These are phyloP conservation scores for Acacia acuminata DNA, from an alignment of 306 rosid species.

Conservation along the genomic window DNA sequence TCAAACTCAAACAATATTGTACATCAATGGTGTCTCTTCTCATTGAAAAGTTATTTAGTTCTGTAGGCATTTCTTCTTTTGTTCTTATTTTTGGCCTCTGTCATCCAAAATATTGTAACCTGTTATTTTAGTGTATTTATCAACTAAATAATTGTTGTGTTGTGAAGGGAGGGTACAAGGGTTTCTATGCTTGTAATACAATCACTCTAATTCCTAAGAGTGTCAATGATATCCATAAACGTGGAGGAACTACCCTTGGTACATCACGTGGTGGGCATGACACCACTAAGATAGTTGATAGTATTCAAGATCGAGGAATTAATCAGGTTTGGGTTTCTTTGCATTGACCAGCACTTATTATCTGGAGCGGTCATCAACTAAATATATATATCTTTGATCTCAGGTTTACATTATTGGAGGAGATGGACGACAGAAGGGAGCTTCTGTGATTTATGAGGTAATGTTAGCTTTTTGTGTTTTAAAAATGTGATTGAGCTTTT, in stretches of 20 bases:
- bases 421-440: constrained; percentile 96
- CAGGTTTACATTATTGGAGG: constrained; percentile 99
- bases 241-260: constrained; percentile 90
- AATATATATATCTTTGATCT: constrained; percentile 4
- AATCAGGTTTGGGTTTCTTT: constrained; percentile 65
- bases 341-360: constrained; percentile 2
- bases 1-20: too few species aligned
- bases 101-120: neutral
- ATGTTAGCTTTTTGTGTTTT: neutral
- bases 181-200: constrained; percentile 84
- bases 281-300: constrained; percentile 73
- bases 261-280: constrained; percentile 65
- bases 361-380: constrained; percentile 6
- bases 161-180: constrained; percentile 92
- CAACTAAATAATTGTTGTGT: constrained; percentile 25
- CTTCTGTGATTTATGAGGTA: constrained; percentile 87
- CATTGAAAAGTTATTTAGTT: too few species aligned
- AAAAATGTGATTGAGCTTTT: neutral
- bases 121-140: constrained; percentile 4
- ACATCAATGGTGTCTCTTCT: too few species aligned
- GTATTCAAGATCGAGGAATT: constrained; percentile 90
- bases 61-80: too few species aligned
- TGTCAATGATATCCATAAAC: constrained; percentile 94
- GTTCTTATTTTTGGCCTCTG: neutral
- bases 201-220: constrained; percentile 65